These are phyloP conservation scores for Dillenia suffruticosa DNA, from an alignment of 164 flowering plant genomes.

Conservation along the genomic window DNA sequence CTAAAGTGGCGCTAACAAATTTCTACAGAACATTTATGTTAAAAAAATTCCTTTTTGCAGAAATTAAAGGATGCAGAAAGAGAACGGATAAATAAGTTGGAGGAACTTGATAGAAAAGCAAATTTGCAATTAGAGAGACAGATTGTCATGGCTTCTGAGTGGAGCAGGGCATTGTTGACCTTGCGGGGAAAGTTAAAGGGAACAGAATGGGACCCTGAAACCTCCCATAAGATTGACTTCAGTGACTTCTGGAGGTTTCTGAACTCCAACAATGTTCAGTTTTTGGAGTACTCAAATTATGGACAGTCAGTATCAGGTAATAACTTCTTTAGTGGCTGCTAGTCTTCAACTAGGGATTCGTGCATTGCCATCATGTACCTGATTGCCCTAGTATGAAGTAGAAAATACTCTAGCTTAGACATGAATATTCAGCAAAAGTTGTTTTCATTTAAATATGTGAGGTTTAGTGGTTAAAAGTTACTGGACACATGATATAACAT, in stretches of 20 bases:
- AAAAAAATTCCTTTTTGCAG: conserved; percentile 28
- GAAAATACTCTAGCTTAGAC: too few species aligned
- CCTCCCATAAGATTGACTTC: conserved; percentile 69
- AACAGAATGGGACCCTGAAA: conserved; percentile 91
- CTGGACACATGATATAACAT: too few species aligned
- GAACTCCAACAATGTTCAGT: conserved; percentile 74
- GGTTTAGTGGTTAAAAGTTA: too few species aligned
- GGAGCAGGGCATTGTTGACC: conserved; percentile 78
- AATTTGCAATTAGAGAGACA: conserved; percentile 85
- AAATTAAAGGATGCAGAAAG: conserved; percentile 72
- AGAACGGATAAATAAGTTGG: conserved; percentile 58
- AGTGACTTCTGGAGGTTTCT: conserved; percentile 82
- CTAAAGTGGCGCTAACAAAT: too few species aligned
- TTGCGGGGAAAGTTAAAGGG: conserved; percentile 83
- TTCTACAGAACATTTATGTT: not conserved
- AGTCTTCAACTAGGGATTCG: too few species aligned
- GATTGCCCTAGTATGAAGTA: too few species aligned
- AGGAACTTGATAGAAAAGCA: conserved; percentile 70
- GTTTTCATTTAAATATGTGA: too few species aligned
- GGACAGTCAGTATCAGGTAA: conserved; percentile 81
- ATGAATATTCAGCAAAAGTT: too few species aligned
- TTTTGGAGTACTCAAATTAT: conserved; percentile 86
- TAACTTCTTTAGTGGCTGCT: too few species aligned
- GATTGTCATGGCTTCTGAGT: conserved; percentile 80
- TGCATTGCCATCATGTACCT: too few species aligned